Evolutionary conservation across 2,329 filamentous ascomycete genomes (phyloP).

Genomic region (Aspergillus cejpii): DNA sequence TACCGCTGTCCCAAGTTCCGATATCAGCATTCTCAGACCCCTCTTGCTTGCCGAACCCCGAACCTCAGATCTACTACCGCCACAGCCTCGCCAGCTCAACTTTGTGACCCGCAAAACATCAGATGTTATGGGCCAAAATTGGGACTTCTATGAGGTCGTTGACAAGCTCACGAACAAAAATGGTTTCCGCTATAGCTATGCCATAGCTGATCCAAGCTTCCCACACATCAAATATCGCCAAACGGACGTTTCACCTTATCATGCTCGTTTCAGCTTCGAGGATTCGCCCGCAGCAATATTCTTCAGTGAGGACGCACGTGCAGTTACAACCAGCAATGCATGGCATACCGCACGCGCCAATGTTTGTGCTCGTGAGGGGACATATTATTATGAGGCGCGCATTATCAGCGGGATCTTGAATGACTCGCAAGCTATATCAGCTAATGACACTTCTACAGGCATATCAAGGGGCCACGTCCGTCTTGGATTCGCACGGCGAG

Average conservation of each 20-base stretch:
- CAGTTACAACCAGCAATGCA: conserved; percentile 84
- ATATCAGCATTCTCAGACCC: conserved; percentile 38
- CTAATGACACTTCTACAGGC: conserved; percentile 18
- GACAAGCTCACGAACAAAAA: conserved; percentile 57
- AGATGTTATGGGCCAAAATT: conserved; percentile 29
- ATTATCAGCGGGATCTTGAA: conserved; percentile 62
- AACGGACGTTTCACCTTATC: conserved; percentile 77
- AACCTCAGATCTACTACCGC: conserved; percentile 33
- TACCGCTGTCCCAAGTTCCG: conserved; percentile 33
- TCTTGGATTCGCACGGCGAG: conserved; percentile 44
- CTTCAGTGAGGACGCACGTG: conserved; percentile 66
- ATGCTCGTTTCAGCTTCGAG: conserved; percentile 82
- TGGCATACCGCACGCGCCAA: conserved; percentile 90
- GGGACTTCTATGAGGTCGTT: conserved; percentile 40
- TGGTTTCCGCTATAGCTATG: conserved; percentile 81
- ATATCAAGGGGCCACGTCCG: conserved; percentile 42
- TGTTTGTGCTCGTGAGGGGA: conserved; percentile 78
- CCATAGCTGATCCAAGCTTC: conserved; percentile 82
- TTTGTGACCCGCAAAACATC: conserved; percentile 33
- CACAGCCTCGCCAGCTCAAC: conserved; percentile 38
- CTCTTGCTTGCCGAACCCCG: conserved; percentile 37
- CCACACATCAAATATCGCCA: conserved; percentile 85
- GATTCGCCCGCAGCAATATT: conserved; percentile 81
- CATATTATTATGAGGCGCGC: conserved; percentile 91
- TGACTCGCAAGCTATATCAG: conserved; percentile 16